These are phyloP conservation scores for Silene noctiflora DNA, from an alignment of 179 eudicot genomes.

Conservation along the genomic window DNA sequence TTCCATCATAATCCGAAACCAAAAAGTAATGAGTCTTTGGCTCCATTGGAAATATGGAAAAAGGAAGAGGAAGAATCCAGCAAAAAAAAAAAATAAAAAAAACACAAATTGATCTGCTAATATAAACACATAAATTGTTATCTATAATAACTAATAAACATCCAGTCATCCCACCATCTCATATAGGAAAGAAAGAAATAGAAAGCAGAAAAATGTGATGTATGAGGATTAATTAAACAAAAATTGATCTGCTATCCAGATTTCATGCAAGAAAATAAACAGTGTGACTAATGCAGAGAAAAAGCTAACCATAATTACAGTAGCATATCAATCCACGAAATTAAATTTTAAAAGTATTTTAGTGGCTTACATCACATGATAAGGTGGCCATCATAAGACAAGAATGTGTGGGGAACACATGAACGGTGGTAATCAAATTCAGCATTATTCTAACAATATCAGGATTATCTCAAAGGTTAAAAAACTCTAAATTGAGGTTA, in stretches of 20 bases:
- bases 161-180: constrained; percentile 14
- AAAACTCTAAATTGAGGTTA: constrained; percentile 29
- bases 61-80: background rate
- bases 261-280: constrained; percentile 13
- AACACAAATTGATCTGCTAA: too few species aligned
- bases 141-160: background rate
- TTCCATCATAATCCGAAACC: too few species aligned
- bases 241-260: constrained; percentile 18
- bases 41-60: too few species aligned
- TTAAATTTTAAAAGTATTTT: constrained; percentile 16
- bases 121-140: background rate
- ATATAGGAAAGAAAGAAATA: background rate
- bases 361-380: constrained; percentile 56
- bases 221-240: constrained; percentile 7
- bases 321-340: constrained; percentile 12
- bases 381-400: constrained; percentile 43
- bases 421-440: constrained; percentile 48
- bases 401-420: constrained; percentile 36
- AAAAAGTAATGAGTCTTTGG: too few species aligned
- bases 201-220: background rate
- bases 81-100: background rate
- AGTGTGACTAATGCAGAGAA: constrained; percentile 6
- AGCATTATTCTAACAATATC: constrained; percentile 27
- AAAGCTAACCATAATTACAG: constrained; percentile 12
- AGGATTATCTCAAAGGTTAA: constrained; percentile 32